Conservation (phyloP, 257 asterid species). For the Plantago elongata region DNA sequence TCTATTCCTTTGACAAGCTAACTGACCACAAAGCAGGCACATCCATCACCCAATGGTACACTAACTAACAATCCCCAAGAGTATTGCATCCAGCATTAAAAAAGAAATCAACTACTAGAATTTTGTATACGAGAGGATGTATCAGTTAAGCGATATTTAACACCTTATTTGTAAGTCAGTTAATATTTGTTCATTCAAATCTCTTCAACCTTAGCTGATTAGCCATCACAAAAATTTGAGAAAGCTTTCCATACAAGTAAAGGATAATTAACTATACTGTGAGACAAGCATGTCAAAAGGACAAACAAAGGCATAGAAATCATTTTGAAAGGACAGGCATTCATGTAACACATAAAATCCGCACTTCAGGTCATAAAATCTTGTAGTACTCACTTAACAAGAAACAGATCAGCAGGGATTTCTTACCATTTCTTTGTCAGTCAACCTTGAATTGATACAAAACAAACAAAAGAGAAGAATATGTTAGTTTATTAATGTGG, state of each 20-base stretch:
- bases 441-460: conserved; percentile 48
- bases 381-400: conserved; percentile 7
- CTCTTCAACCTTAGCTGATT: too few species aligned
- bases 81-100: too few species aligned
- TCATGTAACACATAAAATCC: not conserved
- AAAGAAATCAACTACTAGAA: not conserved
- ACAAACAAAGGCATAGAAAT: too few species aligned
- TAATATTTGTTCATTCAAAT: too few species aligned
- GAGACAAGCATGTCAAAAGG: too few species aligned
- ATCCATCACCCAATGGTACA: not conserved
- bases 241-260: too few species aligned
- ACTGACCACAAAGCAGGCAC: not conserved
- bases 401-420: conserved; percentile 18
- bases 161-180: too few species aligned
- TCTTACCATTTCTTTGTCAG: conserved; percentile 83
- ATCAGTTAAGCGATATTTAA: too few species aligned
- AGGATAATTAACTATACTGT: too few species aligned
- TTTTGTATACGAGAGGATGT: not conserved
- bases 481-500: conserved; percentile 22
- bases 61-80: too few species aligned
- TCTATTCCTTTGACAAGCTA: not conserved
- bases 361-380: conserved; percentile 9
- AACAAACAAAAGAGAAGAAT: conserved; percentile 25
- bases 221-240: too few species aligned
- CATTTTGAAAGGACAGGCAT: too few species aligned